Evolutionary conservation across 108 stramenopile genomes (phyloP).

Genomic region (Mayamaea pseudoterrestris): DNA sequence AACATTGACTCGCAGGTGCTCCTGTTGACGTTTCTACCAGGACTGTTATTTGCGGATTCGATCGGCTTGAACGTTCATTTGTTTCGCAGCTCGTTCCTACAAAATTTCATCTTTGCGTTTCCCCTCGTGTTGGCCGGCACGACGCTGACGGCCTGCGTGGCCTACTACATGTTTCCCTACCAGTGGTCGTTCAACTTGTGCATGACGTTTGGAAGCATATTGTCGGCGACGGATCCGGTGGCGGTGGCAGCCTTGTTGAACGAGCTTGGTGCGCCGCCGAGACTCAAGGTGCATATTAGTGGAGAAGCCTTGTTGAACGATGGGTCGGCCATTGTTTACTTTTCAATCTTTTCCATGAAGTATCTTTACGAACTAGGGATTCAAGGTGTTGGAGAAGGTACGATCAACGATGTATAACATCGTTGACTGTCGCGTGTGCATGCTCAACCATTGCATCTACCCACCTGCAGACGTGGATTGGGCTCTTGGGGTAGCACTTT

Average conservation of each 20-base stretch:
- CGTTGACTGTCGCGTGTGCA: too few relatives aligned
- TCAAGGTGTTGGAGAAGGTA: constrained; percentile 24
- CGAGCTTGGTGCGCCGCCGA: constrained; percentile 47
- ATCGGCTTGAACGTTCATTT: constrained; percentile 63
- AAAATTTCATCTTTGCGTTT: constrained; percentile 77
- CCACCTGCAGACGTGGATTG: constrained; percentile 18
- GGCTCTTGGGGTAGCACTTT: constrained; percentile 31
- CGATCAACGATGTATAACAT: too few relatives aligned
- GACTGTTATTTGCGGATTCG: constrained; percentile 74
- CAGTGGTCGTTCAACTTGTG: constrained; percentile 46
- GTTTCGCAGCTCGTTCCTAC: constrained; percentile 28
- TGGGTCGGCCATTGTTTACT: constrained; percentile 86
- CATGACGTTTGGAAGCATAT: constrained; percentile 78
- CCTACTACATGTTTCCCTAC: constrained; percentile 48
- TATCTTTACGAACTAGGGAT: constrained; percentile 35
- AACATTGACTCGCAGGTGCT: constrained; percentile 58
- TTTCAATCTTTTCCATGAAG: constrained; percentile 51
- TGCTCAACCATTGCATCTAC: too few relatives aligned
- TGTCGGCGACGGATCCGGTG: constrained; percentile 89
- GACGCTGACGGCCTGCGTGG: constrained; percentile 38
- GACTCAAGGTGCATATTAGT: constrained; percentile 59
- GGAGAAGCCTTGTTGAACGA: constrained; percentile 86
- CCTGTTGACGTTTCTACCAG: constrained; percentile 77
- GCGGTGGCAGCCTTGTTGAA: constrained; percentile 59
- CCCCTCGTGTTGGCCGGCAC: constrained; percentile 72